Evolutionary conservation across 495 filamentous ascomycete genomes (phyloP), one percentile per base, ranked within the genome.

Genomic region (Penicillium alfredii): DNA sequence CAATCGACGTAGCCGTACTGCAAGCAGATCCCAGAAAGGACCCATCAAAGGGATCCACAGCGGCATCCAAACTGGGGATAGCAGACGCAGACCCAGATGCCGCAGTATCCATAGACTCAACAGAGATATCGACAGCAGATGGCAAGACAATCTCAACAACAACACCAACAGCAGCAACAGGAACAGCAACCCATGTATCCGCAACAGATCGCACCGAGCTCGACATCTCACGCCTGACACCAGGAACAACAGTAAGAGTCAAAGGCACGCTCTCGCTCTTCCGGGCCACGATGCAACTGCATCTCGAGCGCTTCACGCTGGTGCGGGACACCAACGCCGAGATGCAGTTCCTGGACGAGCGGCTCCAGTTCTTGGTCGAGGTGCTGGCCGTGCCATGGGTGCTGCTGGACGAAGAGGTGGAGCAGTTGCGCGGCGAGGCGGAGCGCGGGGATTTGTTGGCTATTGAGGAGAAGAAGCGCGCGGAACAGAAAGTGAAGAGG

Each of bases 211-310:
- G 53, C 3, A 38, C 47, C 2, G 40, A 44, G 6, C 38, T 69
- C 6, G 64, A 75, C 40, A 68, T 78, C 5, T 42, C 51, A 0
- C 13, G 33, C 0, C 64, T 94, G 3, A 72, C 77, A 22, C 68
- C 90, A 0, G 84, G 86, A 4, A 69, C 70, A 4, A 66, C 86
- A 2, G 64, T 93, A 8, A 87, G 90, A 44, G 66, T 85, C 16
- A 95, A 93, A 51, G 87, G 89, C 8, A 79, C 69, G 2, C 53
- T 94, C 0, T 69, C 61, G 6, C 55, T 55, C 8, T 95, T 82
- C 49, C 71, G 88, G 25, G 64, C 63, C 0, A 55, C 57, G 16
- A 76, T 64, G 45, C 84, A 94, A 50, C 60, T 96, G 6, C 60
- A 80, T 17, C 57, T 87, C 4, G 81, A 89, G 47, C 81, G 82